Evolutionary conservation across 257 asterid species (phyloP).

Genomic region (Galeopsis tetrahit): DNA sequence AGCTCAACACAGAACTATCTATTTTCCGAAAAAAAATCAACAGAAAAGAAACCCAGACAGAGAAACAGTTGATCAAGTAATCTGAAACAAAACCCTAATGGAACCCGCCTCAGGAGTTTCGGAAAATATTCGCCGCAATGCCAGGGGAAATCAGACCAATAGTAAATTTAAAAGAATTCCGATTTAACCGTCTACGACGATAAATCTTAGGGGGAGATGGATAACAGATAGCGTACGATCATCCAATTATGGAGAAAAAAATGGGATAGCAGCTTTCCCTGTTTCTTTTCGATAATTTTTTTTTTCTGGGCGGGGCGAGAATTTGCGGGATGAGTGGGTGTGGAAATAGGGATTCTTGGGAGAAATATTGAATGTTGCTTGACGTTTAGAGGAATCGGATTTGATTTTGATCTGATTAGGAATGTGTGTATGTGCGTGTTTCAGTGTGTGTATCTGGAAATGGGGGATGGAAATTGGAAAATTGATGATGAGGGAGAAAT

Average conservation of each 20-base stretch:
- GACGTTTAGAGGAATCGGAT: conserved; percentile 49
- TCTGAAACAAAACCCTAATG: conserved; percentile 55
- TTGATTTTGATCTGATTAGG: conserved; percentile 51
- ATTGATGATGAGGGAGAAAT: conserved; percentile 27
- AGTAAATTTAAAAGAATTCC: conserved; percentile 8
- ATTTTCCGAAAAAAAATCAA: conserved; percentile 8
- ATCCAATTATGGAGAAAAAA: conserved; percentile 30
- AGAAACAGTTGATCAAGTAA: conserved; percentile 43
- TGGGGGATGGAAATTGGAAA: conserved; percentile 33
- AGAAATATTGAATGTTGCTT: conserved; percentile 44
- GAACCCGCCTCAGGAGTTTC: conserved; percentile 29
- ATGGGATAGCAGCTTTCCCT: conserved; percentile 20
- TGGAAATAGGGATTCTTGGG: conserved; percentile 35
- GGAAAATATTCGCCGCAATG: conserved; percentile 47
- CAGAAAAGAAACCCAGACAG: conserved; percentile 19
- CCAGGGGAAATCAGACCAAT: conserved; percentile 35
- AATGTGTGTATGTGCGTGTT: conserved; percentile 36
- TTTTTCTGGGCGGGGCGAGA: conserved; percentile 2
- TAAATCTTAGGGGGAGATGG: conserved; percentile 19
- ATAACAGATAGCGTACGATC: conserved; percentile 38
- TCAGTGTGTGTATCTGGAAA: conserved; percentile 37
- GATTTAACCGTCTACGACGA: conserved; percentile 23
- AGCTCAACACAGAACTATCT: conserved; percentile 21
- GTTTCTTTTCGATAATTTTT: not conserved
- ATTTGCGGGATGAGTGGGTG: conserved; percentile 28